phyloP scores from a whole-genome alignment of 768 basidiomycete species.

The Amanita polypyramis region DNA sequence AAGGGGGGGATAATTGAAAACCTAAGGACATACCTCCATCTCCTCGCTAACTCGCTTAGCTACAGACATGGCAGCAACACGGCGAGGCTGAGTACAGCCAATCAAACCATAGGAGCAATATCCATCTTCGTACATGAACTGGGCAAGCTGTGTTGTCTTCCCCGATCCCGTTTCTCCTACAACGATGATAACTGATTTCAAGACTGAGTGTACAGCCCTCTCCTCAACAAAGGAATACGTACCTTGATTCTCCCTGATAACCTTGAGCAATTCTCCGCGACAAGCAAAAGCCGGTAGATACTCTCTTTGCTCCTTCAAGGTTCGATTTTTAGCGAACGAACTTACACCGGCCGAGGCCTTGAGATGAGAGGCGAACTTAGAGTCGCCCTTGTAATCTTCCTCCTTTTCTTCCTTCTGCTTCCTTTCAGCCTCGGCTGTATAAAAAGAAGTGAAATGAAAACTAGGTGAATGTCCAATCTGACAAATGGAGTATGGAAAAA shows the following conservation, averaged over 20 bases:
- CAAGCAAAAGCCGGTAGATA: constrained; percentile 97
- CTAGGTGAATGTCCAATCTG: constrained; percentile 78
- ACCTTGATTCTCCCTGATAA: constrained; percentile 95
- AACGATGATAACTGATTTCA: constrained; percentile 68
- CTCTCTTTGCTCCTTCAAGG: constrained; percentile 90
- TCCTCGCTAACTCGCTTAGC: constrained; percentile 99
- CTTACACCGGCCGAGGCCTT: constrained; percentile 72
- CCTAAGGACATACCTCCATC: constrained; percentile 69
- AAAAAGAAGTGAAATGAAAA: constrained; percentile 23
- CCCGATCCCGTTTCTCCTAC: constrained; percentile 99
- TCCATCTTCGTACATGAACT: constrained; percentile 96
- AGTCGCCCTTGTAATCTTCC: constrained; percentile 83
- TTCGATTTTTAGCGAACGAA: constrained; percentile 69
- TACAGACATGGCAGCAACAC: constrained; percentile 99
- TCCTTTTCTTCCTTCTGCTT: constrained; percentile 42
- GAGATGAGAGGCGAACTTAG: constrained; percentile 93
- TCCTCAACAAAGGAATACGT: constrained; percentile 8
- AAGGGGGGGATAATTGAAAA: constrained; percentile 2
- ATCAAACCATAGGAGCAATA: constrained; percentile 85
- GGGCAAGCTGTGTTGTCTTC: constrained; percentile 93
- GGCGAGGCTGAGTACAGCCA: constrained; percentile 96
- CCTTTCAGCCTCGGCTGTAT: constrained; percentile 45
- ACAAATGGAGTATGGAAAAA: constrained; percentile 16
- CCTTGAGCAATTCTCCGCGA: constrained; percentile 82
- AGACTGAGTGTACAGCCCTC: constrained; percentile 1